Conservation (phyloP, 208 protist species). For the Wallacemonas sp. region DNA sequence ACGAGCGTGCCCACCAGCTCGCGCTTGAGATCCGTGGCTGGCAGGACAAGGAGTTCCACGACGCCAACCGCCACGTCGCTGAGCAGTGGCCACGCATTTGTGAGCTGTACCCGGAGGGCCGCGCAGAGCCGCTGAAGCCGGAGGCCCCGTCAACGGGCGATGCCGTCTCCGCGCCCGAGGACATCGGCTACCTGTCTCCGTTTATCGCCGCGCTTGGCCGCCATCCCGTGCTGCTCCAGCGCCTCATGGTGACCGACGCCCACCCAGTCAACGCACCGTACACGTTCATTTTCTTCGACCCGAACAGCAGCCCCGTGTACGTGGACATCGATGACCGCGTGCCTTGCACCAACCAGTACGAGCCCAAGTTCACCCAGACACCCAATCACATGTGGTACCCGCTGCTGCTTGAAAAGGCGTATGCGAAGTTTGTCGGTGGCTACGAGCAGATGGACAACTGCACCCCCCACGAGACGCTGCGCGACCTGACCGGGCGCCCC, state of each 20-base stretch:
- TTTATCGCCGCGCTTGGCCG: constrained; percentile 75
- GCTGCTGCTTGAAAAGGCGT: constrained; percentile 90
- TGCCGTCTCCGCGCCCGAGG: constrained; percentile 43
- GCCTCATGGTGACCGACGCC: constrained; percentile 58
- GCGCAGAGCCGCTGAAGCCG: constrained; percentile 38
- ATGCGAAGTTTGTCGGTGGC: constrained; percentile 90
- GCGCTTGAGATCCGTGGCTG: constrained; percentile 68
- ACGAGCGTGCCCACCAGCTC: constrained; percentile 57
- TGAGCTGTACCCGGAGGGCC: constrained; percentile 76
- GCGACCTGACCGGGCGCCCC: constrained; percentile 84
- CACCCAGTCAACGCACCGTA: constrained; percentile 69
- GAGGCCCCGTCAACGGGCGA: constrained; percentile 20
- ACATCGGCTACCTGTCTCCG: constrained; percentile 68
- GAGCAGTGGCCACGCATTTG: constrained; percentile 75
- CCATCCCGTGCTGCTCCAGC: constrained; percentile 66
- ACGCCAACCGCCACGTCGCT: constrained; percentile 61
- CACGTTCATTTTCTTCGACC: constrained; percentile 85
- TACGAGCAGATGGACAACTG: constrained; percentile 82
- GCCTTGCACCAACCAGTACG: constrained; percentile 41
- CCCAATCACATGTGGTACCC: constrained; percentile 69
- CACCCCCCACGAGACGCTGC: constrained; percentile 84
- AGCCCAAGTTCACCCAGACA: constrained; percentile 67
- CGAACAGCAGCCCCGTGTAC: constrained; percentile 77
- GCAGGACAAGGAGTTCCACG: constrained; percentile 84
- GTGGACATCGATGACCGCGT: constrained; percentile 86